Base-by-base conservation (phyloP, 2,329 filamentous ascomycete genomes). In the Cladosporium sphaerospermum region DNA sequence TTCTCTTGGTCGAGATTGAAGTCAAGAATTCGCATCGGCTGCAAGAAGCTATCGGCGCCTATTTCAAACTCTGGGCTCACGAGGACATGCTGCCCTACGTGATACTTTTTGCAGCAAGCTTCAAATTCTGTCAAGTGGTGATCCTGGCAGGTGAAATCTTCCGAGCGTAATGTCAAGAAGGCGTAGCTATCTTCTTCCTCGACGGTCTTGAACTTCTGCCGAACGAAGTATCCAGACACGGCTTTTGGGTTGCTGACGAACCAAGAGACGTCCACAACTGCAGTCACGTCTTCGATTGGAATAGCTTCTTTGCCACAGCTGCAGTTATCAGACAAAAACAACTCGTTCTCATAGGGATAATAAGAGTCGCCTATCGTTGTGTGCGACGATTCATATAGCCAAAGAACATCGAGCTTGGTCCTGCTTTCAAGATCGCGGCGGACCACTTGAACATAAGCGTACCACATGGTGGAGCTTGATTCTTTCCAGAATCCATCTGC, bases 261-360 rank as follows among this genome's bases (percentile, higher is more conserved):
- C 56, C 69, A 76, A 2, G 80, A 74, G 0, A 91, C 76, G 0
- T 74, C 58, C 39, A 86, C 78, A 1, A 78, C 78, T 0, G 74
- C 75, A 0, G 82, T 61, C 0, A 90, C 72, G 33, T 88, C 77
- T 0, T 76, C 67, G 1, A 77, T 74, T 0, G 73, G 59, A 3
- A 88, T 73, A 28, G 75, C 74, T 0, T 70, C 63, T 14, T 79
- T 73, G 0, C 71, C 65, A 57, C 88, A 93, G 1, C 84, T 86
- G 69, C 89, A 92, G 54, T 90, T 82, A 47, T 89, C 81, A 0
- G 84, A 88, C 0, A 92, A 69, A 56, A 93, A 93, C 0, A 93
- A 68, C 67, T 95, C 88, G 48, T 90, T 87, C 0, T 70, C 57
- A 67, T 81, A 84, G 0, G 85, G 84, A 59, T 92, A 95, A 9